Percentiles rank a stretch among this genome's conserved stretches.
Evolutionary conservation across 2,329 filamentous ascomycete species (phyloP).

Genomic region (Fusarium abutilonis): DNA sequence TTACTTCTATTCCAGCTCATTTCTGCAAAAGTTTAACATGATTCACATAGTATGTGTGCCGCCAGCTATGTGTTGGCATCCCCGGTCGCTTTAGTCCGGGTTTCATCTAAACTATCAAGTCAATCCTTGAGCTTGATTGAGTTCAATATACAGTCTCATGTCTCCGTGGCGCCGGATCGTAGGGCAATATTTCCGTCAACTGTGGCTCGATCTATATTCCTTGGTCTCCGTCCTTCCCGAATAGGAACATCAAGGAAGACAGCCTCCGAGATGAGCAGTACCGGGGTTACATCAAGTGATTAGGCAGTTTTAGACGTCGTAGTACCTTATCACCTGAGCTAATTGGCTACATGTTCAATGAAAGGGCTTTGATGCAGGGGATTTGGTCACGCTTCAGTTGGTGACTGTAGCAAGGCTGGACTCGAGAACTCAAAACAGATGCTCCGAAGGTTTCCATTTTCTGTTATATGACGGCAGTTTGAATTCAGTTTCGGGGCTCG

Average conservation of each 20-base stretch:
- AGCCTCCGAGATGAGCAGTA: slow-evolving; percentile 32
- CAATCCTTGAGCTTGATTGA: not conserved
- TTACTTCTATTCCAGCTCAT: no score
- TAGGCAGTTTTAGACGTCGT: not conserved
- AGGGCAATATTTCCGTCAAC: slow-evolving; percentile 12
- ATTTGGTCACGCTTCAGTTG: not conserved
- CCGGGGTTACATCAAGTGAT: slow-evolving; percentile 17
- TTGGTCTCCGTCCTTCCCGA: slow-evolving; percentile 23
- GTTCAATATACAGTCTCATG: not conserved
- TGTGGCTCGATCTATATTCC: slow-evolving; percentile 8
- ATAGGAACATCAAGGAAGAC: slow-evolving; percentile 26
- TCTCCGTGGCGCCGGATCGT: not conserved
- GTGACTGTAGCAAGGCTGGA: not conserved
- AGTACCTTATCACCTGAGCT: slow-evolving; percentile 2
- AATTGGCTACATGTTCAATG: slow-evolving; percentile 9
- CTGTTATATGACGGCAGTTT: not conserved
- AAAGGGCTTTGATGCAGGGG: not conserved
- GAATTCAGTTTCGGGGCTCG: slow-evolving; percentile 1
- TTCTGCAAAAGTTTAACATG: no score
- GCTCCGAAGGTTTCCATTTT: slow-evolving; percentile 20
- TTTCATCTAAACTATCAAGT: not conserved
- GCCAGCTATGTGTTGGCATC: no score
- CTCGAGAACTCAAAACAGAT: slow-evolving; percentile 9
- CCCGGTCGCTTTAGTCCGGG: no score
- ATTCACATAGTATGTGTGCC: no score